Percentiles rank a stretch among this genome's conserved stretches.
These are phyloP conservation scores for Aciculosporium take DNA, from an alignment of 2,329 filamentous ascomycete genomes.

Conservation along the genomic window DNA sequence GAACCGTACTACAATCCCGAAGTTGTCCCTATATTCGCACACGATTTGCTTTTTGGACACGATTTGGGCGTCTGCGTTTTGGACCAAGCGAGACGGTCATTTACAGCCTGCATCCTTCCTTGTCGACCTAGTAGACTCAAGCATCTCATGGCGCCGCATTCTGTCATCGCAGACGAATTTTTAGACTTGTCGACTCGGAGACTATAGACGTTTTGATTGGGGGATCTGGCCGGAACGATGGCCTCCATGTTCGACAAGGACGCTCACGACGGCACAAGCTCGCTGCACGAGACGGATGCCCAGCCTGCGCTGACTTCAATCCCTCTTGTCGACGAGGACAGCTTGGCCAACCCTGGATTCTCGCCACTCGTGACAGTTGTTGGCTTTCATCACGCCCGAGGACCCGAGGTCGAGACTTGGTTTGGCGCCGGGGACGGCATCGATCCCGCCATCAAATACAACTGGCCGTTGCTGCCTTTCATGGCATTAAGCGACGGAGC, in stretches of 20 bases:
- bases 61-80: not conserved
- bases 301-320: slow-evolving; percentile 20
- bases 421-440: slow-evolving; percentile 60
- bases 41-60: not conserved
- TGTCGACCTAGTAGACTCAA: not conserved
- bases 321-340: slow-evolving; percentile 16
- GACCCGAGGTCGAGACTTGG: slow-evolving; percentile 89
- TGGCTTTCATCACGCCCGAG: slow-evolving; percentile 72
- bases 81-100: not conserved
- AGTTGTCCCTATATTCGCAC: not conserved
- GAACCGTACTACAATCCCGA: not conserved
- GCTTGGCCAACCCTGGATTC: slow-evolving; percentile 28
- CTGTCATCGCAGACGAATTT: not conserved
- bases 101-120: not conserved
- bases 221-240: not conserved
- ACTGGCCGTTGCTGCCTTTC: slow-evolving; percentile 85
- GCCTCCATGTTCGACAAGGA: not conserved
- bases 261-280: slow-evolving; percentile 1
- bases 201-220: not conserved
- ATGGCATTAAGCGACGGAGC: slow-evolving; percentile 95
- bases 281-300: slow-evolving; percentile 13
- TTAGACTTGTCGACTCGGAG: not conserved
- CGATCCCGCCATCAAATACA: slow-evolving; percentile 71
- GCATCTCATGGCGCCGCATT: not conserved
- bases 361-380: slow-evolving; percentile 64